Evolutionary conservation across 2,329 filamentous ascomycete species (phyloP), one percentile per base, ranked within the genome.

Genomic region (Penicillium frequentans): DNA sequence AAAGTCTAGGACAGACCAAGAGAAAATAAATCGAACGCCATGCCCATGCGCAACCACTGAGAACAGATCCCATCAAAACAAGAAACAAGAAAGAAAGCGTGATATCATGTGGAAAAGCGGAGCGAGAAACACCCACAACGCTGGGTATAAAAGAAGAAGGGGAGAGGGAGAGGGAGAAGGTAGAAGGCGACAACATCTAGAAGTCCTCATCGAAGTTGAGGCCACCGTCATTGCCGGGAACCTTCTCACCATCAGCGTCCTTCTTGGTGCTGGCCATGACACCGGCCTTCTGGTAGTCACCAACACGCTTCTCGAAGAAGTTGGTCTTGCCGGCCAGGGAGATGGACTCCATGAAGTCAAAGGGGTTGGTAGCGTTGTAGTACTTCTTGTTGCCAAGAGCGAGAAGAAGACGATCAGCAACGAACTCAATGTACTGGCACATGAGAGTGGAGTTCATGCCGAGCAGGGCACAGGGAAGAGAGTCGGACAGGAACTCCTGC

Each of bases 261-360:
- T 90, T 89, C 82, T 92, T 92, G 68, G 88, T 90, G 81, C 90
- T 93, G 71, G 89, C 89, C 91, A 99, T 96, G 77, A 99, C 93
- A 82, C 95, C 95, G 37, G 95, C 93, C 86, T 99, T 99, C 81
- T 99, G 95, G 86, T 99, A 99, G 73, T 99, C 95, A 76, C 89
- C 95, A 56, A 99, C 95, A 69, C 95, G 91, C 90, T 99, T 99
- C 89, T 99, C 95, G 77, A 99, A 99, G 86, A 99, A 99, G 87
- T 99, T 99, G 76, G 95, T 99, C 90, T 99, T 99, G 79, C 95
- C 95, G 52, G 92, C 91, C 11, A 99, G 86, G 23, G 95, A 98
- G 79, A 99, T 99, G 81, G 96, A 97, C 85, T 99, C 95, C 95
- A 99, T 99, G 79, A 99, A 99, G 84, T 99, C 95, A 76, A 99